A percentile compares a stretch with the other conserved stretches of the same genome.
These are phyloP conservation scores for Senna siamea DNA, from an alignment of 306 rosid genomes.

Conservation along the genomic window DNA sequence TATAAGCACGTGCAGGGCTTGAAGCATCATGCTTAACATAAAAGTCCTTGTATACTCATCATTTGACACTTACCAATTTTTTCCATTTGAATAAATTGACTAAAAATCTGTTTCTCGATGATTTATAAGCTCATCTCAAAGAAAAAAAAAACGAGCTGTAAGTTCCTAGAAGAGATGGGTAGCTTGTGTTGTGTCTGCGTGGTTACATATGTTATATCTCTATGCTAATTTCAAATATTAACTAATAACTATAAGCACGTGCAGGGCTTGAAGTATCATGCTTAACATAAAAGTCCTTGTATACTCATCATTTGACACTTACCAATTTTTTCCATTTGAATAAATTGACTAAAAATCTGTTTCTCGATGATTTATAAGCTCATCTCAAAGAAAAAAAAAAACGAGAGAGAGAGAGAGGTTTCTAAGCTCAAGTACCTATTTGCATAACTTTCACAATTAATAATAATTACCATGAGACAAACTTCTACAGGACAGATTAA, in stretches of 20 bases:
- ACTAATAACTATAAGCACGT: too few relatives aligned
- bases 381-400: too few relatives aligned
- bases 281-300: not conserved
- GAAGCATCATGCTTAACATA: not conserved
- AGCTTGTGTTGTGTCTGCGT: too few relatives aligned
- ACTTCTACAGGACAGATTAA: not conserved
- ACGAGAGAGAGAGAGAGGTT: too few relatives aligned
- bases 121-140: not conserved
- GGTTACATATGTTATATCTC: too few relatives aligned
- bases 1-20: not conserved
- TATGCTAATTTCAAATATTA: too few relatives aligned
- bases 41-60: not conserved
- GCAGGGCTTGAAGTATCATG: not conserved
- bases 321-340: not conserved
- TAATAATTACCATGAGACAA: not conserved
- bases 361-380: not conserved
- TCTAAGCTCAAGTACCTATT: conserved; percentile 4
- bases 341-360: not conserved
- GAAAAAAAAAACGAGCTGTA: too few relatives aligned
- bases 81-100: not conserved
- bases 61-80: not conserved
- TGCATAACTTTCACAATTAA: not conserved
- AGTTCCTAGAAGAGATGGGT: too few relatives aligned
- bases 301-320: not conserved
- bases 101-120: not conserved